Evolutionary conservation across 768 basidiomycete genomes (phyloP).

Genomic region (Auricularia sp.): DNA sequence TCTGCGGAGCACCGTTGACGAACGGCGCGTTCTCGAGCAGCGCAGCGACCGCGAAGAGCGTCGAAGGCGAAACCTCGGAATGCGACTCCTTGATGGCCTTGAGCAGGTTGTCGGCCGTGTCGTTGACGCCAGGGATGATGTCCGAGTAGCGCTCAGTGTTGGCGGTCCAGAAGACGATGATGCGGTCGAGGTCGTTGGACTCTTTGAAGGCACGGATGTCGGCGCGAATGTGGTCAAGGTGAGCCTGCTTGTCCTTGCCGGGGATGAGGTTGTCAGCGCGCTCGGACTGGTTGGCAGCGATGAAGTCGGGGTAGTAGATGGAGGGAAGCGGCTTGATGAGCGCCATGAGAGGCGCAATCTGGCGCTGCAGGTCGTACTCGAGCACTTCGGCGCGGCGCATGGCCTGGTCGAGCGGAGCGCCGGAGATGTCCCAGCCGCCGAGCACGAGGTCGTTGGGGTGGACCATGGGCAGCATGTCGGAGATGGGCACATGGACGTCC

Average conservation of each 20-base stretch:
- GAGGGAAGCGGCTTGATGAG: constrained; percentile 82
- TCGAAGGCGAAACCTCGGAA: constrained; percentile 91
- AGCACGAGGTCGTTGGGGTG: constrained; percentile 97
- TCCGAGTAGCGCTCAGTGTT: constrained; percentile 98
- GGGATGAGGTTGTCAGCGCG: constrained; percentile 91
- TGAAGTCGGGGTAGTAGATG: constrained; percentile 96
- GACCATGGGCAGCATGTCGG: constrained; percentile 91
- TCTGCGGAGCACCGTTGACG: constrained; percentile 96
- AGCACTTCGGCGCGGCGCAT: constrained; percentile 91
- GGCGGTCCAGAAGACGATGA: constrained; percentile 96
- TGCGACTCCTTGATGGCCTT: constrained; percentile 75
- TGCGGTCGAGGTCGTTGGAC: constrained; percentile 71
- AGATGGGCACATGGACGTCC: constrained; percentile 87
- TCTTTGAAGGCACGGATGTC: constrained; percentile 92
- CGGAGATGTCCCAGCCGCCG: constrained; percentile 97
- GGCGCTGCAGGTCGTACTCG: constrained; percentile 94
- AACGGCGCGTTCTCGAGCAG: constrained; percentile 94
- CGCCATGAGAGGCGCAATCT: constrained; percentile 80
- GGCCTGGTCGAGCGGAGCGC: constrained; percentile 73
- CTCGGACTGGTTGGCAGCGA: constrained; percentile 93
- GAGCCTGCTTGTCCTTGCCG: constrained; percentile 77
- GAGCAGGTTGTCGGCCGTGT: constrained; percentile 83
- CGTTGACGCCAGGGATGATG: constrained; percentile 89
- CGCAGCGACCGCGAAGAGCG: constrained; percentile 88
- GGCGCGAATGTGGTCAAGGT: constrained; percentile 84